Conservation (phyloP, 441 rosid species). For the Syzygium malaccense region DNA sequence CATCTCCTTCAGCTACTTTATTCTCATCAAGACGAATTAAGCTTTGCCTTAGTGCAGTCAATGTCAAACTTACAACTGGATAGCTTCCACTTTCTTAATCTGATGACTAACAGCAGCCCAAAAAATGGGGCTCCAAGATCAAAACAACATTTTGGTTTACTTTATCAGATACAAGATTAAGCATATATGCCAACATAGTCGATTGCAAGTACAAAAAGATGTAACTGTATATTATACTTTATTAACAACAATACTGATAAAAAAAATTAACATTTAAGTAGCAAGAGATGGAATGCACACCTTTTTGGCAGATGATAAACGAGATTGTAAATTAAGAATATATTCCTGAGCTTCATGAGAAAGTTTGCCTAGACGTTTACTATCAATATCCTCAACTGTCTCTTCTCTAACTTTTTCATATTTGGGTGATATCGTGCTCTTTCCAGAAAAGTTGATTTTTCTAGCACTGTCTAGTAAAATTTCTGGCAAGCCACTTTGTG, state of each 20-base stretch:
- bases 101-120: neutral
- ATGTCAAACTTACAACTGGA: neutral
- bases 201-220: neutral
- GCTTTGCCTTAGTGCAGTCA: neutral
- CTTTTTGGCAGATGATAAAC: constrained; percentile 62
- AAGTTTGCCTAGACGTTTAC: constrained; percentile 49
- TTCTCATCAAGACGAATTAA: neutral
- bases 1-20: neutral
- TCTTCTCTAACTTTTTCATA: constrained; percentile 20
- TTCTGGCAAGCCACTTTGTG: constrained; percentile 31
- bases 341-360: constrained; percentile 62
- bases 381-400: constrained; percentile 19
- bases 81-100: neutral
- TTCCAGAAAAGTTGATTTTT: constrained; percentile 15
- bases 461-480: constrained; percentile 19
- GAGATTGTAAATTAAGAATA: constrained; percentile 63
- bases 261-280: neutral
- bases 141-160: neutral
- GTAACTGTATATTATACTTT: neutral
- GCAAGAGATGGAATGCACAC: constrained; percentile 17
- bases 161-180: neutral
- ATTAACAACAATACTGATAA: neutral
- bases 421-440: constrained; percentile 21
- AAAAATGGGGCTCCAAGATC: neutral
- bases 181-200: neutral